Evolutionary conservation across 139 green algal genomes (phyloP).

Genomic region (Bryopsis sp.): DNA sequence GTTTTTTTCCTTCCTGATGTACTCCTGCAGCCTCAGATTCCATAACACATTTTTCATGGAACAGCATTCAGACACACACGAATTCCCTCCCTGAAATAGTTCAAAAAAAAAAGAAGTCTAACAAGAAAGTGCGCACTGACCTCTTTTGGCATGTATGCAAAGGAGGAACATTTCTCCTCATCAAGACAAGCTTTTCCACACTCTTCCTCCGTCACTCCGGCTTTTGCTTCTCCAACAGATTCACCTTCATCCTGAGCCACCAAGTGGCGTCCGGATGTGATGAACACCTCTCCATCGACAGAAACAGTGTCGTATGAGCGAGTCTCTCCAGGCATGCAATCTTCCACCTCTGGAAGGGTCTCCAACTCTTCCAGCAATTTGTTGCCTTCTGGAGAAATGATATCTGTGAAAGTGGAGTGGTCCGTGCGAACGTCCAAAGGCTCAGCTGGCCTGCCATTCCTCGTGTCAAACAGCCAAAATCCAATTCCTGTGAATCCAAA

Average conservation of each 20-base stretch:
- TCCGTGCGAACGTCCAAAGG: not conserved
- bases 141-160: not conserved
- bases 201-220: not conserved
- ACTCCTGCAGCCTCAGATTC: not conserved
- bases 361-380: not conserved
- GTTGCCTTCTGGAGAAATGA: not conserved
- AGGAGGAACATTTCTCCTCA: not conserved
- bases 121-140: not conserved
- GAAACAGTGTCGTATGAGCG: not conserved
- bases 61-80: not conserved
- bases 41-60: not conserved
- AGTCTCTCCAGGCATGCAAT: slow-evolving; percentile 1
- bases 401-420: not conserved
- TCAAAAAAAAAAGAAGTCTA: no score
- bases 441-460: not conserved
- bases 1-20: slow-evolving; percentile 6
- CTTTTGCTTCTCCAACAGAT: not conserved
- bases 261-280: not conserved
- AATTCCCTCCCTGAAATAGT: no score
- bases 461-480: slow-evolving; percentile 4
- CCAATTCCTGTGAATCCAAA: slow-evolving; percentile 3
- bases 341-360: not conserved
- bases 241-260: not conserved
- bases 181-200: not conserved
- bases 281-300: not conserved